Evolutionary conservation across 441 rosid genomes (phyloP), one percentile per base, ranked within the genome.

Genomic region (Aleurites moluccanus): DNA sequence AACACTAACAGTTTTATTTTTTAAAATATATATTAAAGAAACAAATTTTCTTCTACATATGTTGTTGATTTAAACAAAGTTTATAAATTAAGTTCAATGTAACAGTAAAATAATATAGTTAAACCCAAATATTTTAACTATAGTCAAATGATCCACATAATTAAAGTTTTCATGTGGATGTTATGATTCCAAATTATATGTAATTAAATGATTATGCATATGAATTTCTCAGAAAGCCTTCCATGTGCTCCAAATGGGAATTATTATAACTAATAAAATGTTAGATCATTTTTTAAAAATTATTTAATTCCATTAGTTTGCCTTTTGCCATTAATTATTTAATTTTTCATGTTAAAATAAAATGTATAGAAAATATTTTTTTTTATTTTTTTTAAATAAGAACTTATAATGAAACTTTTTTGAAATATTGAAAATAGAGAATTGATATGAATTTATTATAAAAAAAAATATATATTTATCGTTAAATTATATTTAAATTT

Each of bases 171-270:
- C 60, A 28, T 18, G 60, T 20, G 60, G 42, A 30, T 1, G 16
- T 53, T 10, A 49, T 16, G 53, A 40, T 6, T 40, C 8, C 6
- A 4, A 40, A 40, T 40, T 3, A 49, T 14, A 3, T 13, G 55
- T 18, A 60, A 4, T 1, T 6, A 18, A 21, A 74, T 57, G 78
- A 45, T 56, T 69, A 27, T 73, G 57, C 67, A 35, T 23, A 27
- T 60, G 73, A 69, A 45, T 42, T 23, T 33, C 59, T 23, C 10
- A 13, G 25, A 60, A 60, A 28, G 62, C 69, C 21, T 49, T 55
- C 27, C 69, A 53, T 49, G 42, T 60, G 78, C 64, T 18, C 63
- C 44, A 59, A 75, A 27, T 27, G 59, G 25, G 40, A 40, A 9
- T 11, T 40, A 23, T 27, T 49, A 47, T 61, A 62, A 63, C 13